Percentiles rank a stretch among this genome's conserved stretches.
Conservation (phyloP, 2,329 filamentous ascomycete species). For the Aspergillus pseudonomiae region DNA sequence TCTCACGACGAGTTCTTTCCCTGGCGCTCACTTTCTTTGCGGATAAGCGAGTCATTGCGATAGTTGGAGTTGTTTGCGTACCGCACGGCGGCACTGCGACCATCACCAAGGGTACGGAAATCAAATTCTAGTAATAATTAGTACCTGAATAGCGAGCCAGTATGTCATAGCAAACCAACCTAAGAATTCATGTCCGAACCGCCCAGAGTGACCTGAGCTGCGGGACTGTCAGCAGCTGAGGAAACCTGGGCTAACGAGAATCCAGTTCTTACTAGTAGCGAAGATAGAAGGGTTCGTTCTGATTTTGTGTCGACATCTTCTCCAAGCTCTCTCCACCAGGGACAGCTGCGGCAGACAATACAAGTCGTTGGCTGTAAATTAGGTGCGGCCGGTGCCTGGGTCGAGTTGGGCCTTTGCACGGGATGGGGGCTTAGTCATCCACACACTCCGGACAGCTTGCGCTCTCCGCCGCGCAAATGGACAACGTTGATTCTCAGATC, state of each 20-base stretch:
- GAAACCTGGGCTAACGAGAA: slow-evolving; percentile 35
- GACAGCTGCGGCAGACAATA: slow-evolving; percentile 8
- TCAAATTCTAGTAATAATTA: slow-evolving; percentile 75
- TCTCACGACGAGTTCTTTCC: slow-evolving; percentile 7
- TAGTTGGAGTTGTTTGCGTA: slow-evolving; percentile 99
- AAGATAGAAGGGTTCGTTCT: slow-evolving; percentile 87
- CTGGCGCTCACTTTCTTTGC: slow-evolving; percentile 87
- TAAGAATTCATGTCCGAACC: slow-evolving; percentile 97
- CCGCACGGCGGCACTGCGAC: slow-evolving; percentile 86
- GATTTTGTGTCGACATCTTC: slow-evolving; percentile 66
- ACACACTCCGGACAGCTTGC: slow-evolving; percentile 45
- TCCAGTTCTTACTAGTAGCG: slow-evolving; percentile 82
- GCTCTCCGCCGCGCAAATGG: slow-evolving; percentile 41
- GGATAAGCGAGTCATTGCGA: slow-evolving; percentile 95
- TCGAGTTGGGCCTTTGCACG: slow-evolving; percentile 14
- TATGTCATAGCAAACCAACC: slow-evolving; percentile 58
- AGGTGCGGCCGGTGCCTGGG: slow-evolving; percentile 10
- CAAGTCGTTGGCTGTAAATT: slow-evolving; percentile 14
- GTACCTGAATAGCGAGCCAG: slow-evolving; percentile 24
- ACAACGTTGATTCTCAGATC: slow-evolving; percentile 41
- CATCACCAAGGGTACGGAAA: slow-evolving; percentile 88
- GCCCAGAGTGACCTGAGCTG: slow-evolving; percentile 95
- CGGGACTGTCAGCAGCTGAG: slow-evolving; percentile 45
- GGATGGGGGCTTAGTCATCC: slow-evolving; percentile 47
- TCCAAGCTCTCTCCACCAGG: slow-evolving; percentile 19